Percentiles rank a stretch among this genome's conserved stretches.
Conservation (phyloP, 2,329 filamentous ascomycete genomes). For the Fusarium papillatum region DNA sequence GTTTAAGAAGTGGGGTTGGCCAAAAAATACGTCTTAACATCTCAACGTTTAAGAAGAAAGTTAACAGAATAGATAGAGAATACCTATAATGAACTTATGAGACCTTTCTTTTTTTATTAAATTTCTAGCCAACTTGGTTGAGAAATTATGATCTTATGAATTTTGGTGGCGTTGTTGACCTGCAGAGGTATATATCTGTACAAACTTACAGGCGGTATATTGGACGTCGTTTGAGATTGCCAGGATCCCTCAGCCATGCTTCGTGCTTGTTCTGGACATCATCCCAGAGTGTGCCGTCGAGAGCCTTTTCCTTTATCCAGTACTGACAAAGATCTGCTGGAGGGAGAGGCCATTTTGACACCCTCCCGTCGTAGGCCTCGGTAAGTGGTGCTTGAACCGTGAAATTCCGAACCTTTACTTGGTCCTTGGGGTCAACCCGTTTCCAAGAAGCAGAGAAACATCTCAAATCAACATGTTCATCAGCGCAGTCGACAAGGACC, state of each 20-base stretch:
- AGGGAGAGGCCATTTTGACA: not conserved
- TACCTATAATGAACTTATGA: no score
- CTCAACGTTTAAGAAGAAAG: no score
- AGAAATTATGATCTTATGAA: no score
- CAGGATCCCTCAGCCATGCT: not conserved
- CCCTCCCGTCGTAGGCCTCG: not conserved
- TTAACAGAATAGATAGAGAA: no score
- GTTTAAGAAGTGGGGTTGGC: no score
- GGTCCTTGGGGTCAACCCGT: slow-evolving; percentile 9
- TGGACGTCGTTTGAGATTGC: not conserved
- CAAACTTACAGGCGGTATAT: no score
- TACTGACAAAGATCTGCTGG: not conserved
- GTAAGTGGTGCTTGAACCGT: not conserved
- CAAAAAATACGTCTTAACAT: no score
- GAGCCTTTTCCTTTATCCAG: slow-evolving; percentile 19
- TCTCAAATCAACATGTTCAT: not conserved
- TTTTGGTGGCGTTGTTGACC: no score
- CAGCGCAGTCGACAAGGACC: not conserved
- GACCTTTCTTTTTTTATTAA: no score
- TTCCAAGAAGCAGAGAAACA: not conserved
- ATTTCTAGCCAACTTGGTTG: no score
- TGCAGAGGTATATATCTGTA: no score
- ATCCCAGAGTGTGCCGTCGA: slow-evolving; percentile 20
- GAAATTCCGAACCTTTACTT: not conserved
- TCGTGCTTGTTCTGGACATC: not conserved